A percentile compares a stretch with the other conserved stretches of the same genome.
Evolutionary conservation across 2,329 filamentous ascomycete species (phyloP).

Genomic region (Calonectria fujianensis): DNA sequence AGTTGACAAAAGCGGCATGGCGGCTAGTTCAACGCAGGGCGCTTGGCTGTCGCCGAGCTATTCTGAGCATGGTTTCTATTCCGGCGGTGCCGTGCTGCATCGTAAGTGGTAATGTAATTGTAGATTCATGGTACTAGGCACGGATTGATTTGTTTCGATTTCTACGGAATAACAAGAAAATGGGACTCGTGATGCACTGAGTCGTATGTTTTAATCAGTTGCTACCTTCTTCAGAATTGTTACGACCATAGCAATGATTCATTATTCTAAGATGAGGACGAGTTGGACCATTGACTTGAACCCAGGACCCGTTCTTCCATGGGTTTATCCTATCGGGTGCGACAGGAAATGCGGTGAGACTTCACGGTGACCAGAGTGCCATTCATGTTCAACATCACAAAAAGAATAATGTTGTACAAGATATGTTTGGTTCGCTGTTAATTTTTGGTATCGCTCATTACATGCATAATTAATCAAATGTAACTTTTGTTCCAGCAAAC

Average conservation of each 20-base stretch:
- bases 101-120: background rate
- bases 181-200: background rate
- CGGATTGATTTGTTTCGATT: background rate
- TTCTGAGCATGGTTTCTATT: background rate
- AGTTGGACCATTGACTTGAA: background rate
- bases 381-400: background rate
- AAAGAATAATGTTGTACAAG: background rate
- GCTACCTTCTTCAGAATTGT: background rate
- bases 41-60: background rate
- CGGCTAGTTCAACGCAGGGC: background rate
- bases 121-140: background rate
- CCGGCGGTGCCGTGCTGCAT: background rate
- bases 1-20: background rate
- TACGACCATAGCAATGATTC: background rate
- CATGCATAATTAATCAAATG: conserved; percentile 68
- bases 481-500: conserved; percentile 76
- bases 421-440: conserved; percentile 5
- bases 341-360: background rate
- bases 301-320: background rate
- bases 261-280: background rate
- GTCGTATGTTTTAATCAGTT: background rate
- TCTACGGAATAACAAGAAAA: background rate
- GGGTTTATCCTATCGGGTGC: background rate
- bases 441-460: conserved; percentile 43
- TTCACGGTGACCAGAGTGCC: background rate